Conservation (phyloP, 768 basidiomycete species). For the Nevesoporus exiguus region DNA sequence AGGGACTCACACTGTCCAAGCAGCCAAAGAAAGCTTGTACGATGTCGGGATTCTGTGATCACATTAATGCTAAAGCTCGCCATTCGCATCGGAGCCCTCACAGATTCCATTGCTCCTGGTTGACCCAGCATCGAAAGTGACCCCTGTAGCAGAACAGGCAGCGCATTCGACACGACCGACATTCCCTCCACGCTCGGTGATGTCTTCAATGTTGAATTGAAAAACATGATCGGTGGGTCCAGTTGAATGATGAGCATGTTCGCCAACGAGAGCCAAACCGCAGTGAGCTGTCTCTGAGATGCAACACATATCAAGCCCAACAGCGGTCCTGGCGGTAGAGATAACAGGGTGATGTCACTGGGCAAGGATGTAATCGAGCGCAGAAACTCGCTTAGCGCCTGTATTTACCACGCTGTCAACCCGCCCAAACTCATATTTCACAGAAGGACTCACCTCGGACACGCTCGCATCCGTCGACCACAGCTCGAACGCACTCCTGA, state of each 20-base stretch:
- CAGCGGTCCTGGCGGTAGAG: slow-evolving; percentile 77
- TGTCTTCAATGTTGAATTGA: slow-evolving; percentile 41
- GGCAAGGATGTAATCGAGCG: slow-evolving; percentile 84
- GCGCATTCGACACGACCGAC: slow-evolving; percentile 48
- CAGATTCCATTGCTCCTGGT: slow-evolving; percentile 66
- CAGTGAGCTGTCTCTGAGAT: slow-evolving; percentile 66
- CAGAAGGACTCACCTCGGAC: slow-evolving; percentile 57
- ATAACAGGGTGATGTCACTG: slow-evolving; percentile 70
- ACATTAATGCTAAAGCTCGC: slow-evolving; percentile 6
- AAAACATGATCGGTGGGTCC: slow-evolving; percentile 58
- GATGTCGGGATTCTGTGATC: slow-evolving; percentile 78
- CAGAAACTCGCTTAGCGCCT: slow-evolving; percentile 82
- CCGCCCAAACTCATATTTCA: not conserved
- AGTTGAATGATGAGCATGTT: slow-evolving; percentile 79
- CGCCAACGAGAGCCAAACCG: slow-evolving; percentile 81
- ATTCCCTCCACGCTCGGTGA: slow-evolving; percentile 55
- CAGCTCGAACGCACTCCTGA: slow-evolving; percentile 59
- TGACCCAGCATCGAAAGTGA: slow-evolving; percentile 51
- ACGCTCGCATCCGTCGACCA: slow-evolving; percentile 81
- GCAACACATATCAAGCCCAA: slow-evolving; percentile 76
- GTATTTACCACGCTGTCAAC: slow-evolving; percentile 3
- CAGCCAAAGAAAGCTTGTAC: slow-evolving; percentile 87
- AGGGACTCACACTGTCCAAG: slow-evolving; percentile 61
- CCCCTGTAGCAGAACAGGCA: slow-evolving; percentile 58
- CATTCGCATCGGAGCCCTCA: slow-evolving; percentile 34